Percentiles rank a stretch among this genome's conserved stretches.
phyloP scores from a whole-genome alignment of 495 filamentous ascomycete genomes.

The Cladorrhinum samala region DNA sequence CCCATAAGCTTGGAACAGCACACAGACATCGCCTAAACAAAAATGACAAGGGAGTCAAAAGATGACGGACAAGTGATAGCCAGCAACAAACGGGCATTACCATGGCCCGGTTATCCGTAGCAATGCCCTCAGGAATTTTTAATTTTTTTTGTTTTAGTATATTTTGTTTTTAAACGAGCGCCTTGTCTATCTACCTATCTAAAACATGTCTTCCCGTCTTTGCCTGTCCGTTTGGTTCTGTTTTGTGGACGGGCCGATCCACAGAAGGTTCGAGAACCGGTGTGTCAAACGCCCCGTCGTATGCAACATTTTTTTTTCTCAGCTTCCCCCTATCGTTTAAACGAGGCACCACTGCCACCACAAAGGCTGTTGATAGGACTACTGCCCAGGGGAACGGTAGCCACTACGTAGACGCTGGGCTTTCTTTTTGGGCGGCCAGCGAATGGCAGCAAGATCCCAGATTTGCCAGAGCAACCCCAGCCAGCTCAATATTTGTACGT shows the following conservation, averaged over 20 bases:
- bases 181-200: too few relatives aligned
- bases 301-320: not conserved
- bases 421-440: slow-evolving; percentile 2
- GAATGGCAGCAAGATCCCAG: slow-evolving; percentile 20
- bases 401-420: too few relatives aligned
- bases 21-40: not conserved
- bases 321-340: not conserved
- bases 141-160: too few relatives aligned
- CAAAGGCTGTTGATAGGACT: not conserved
- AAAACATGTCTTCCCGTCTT: too few relatives aligned
- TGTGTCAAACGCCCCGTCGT: slow-evolving; percentile 1
- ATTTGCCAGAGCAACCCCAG: slow-evolving; percentile 29
- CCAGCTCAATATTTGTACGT: slow-evolving; percentile 26
- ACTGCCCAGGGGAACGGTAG: not conserved
- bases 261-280: slow-evolving; percentile 45
- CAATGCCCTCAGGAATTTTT: too few relatives aligned
- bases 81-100: too few relatives aligned
- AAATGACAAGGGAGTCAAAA: too few relatives aligned
- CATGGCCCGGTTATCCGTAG: too few relatives aligned
- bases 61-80: too few relatives aligned
- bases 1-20: not conserved
- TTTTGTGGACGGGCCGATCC: slow-evolving; percentile 19
- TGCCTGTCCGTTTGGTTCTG: too few relatives aligned
- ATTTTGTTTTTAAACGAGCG: too few relatives aligned
- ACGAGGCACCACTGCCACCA: not conserved